Percentiles rank a stretch among this genome's conserved stretches.
These are phyloP conservation scores for Fusarium camptoceras DNA, from an alignment of 2,329 filamentous ascomycete species.

Conservation along the genomic window DNA sequence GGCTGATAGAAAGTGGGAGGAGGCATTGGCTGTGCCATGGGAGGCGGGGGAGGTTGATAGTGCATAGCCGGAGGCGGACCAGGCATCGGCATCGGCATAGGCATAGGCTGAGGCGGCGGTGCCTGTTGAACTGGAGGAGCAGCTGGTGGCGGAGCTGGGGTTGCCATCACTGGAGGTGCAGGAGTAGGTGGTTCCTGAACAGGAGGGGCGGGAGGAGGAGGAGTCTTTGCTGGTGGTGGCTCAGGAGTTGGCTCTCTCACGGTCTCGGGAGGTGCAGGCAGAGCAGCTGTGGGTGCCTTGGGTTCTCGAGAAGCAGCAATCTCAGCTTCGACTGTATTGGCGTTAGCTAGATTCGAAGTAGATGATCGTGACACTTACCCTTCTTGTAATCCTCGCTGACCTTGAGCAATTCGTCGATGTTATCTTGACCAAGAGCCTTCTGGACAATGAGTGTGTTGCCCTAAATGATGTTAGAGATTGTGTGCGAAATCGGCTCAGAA, in stretches of 20 bases:
- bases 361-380: constrained; percentile 53
- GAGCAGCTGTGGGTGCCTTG: constrained; percentile 43
- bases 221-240: constrained; percentile 49
- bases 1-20: constrained; percentile 23
- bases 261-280: constrained; percentile 48
- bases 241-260: constrained; percentile 52
- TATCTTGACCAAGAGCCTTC: constrained; percentile 86
- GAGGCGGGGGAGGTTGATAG: constrained; percentile 23
- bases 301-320: constrained; percentile 27
- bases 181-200: constrained; percentile 14
- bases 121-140: constrained; percentile 37
- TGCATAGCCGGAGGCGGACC: background rate
- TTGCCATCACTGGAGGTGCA: constrained; percentile 51
- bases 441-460: constrained; percentile 84
- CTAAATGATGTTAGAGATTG: constrained; percentile 56
- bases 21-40: constrained; percentile 22
- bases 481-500: accelerated
- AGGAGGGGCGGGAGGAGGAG: constrained; percentile 36
- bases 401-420: constrained; percentile 90
- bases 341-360: background rate
- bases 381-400: constrained; percentile 82
- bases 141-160: constrained; percentile 51
- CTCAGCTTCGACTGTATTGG: constrained; percentile 26
- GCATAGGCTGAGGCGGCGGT: constrained; percentile 40
- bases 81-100: constrained; percentile 7